Base-by-base conservation (phyloP, 83 land plant genomes). In the Picea abies region DNA sequence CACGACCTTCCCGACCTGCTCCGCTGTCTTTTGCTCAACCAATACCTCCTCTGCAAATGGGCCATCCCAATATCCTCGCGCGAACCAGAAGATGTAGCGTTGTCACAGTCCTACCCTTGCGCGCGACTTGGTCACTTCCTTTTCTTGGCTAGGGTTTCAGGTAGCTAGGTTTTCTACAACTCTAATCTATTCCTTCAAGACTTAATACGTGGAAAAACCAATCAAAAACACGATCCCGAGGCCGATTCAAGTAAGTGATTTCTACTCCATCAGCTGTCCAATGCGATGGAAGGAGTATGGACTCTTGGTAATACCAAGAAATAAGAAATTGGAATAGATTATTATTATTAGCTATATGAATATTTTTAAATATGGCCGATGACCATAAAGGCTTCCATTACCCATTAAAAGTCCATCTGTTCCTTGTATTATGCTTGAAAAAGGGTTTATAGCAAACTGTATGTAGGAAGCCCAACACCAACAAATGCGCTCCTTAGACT, bases 171-270 rank as follows among this genome's bases (percentile, higher is more conserved):
- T 29, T 29, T 1, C 32, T 29, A 29, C 80, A 69, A 87, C 92
- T 60, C 58, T 85, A 29, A 96, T 87, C 65, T 96, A 95, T 80
- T 94, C 95, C 83, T 86, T 95, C 8, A 95, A 41, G 80, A 90
- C 87, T 85, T 5, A 95, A 44, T 17, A 95, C 95, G 11, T 93
- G 88, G 69, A 91, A 93, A 64, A 95, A 90, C 97, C 95, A 93
- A 41, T 95, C 94, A 41, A 89, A 17, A 63, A 95, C 23, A 56
- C 88, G 88, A 47, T 91, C 91, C 63, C 89, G 79, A 5, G 97
- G 97, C 20, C 90, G 84, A 72, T 95, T 93, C 71, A 79, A 71
- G 26, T 87, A 70, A 68, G 88, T 93, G 14, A 95, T 82, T 81
- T 93, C 95, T 3, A 84, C 71, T 37, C 88, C 91, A 86, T 86